Evolutionary conservation across 2,329 filamentous ascomycete species (phyloP).

Genomic region (Dothideomycetidae sp.): DNA sequence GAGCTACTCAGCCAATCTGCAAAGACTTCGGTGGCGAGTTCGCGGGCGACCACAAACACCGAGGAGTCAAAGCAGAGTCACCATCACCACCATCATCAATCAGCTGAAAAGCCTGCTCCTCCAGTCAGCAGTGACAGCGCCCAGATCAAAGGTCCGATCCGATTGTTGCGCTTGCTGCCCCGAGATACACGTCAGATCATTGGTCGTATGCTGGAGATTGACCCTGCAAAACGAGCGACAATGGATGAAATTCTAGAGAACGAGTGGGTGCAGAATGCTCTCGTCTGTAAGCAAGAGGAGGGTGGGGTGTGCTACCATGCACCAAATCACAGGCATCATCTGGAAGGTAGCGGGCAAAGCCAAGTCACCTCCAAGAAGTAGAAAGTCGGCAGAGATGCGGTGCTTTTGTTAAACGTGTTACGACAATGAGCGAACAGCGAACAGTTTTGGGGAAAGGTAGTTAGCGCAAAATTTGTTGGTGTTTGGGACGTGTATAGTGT

Average conservation of each 20-base stretch:
- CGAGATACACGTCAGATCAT: conserved; percentile 83
- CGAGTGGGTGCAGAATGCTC: conserved; percentile 73
- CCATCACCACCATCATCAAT: conserved; percentile 14
- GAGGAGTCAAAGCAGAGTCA: conserved; percentile 2
- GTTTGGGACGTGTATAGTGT: too few species aligned
- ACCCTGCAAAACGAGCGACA: conserved; percentile 67
- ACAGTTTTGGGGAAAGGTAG: too few species aligned
- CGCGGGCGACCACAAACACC: conserved; percentile 12
- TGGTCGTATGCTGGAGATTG: conserved; percentile 78
- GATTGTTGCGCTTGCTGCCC: conserved; percentile 72
- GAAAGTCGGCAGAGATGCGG: not conserved
- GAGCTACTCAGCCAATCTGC: conserved; percentile 16
- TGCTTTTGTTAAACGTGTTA: not conserved
- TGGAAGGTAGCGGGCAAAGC: conserved; percentile 52
- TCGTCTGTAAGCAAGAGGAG: conserved; percentile 68
- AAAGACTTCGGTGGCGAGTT: conserved; percentile 7
- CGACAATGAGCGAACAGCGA: not conserved
- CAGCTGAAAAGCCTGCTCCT: conserved; percentile 4
- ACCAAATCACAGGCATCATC: conserved; percentile 65
- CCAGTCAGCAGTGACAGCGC: conserved; percentile 24
- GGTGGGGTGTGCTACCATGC: conserved; percentile 59
- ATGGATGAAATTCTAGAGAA: conserved; percentile 79
- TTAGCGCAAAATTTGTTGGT: too few species aligned
- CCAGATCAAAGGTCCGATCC: conserved; percentile 83
- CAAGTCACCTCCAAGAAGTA: conserved; percentile 9